A percentile compares a stretch with the other conserved stretches of the same genome.
phyloP scores from a whole-genome alignment of 805 yeast species.

The Candida alai region DNA sequence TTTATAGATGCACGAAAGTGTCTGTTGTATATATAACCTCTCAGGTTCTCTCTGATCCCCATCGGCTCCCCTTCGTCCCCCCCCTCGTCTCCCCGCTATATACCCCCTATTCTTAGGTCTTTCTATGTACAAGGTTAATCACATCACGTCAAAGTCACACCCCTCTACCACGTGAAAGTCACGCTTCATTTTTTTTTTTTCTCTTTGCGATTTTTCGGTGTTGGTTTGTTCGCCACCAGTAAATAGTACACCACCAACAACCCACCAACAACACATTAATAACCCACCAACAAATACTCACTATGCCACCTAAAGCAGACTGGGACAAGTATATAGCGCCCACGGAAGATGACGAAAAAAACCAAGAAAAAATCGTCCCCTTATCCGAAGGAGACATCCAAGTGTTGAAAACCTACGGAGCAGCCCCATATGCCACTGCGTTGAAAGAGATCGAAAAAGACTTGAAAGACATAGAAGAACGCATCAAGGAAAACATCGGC shows the following conservation, averaged over 20 bases:
- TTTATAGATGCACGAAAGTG: too few relatives aligned
- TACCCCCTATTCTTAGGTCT: too few relatives aligned
- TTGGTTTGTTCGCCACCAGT: constrained; percentile 4
- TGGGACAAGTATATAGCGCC: constrained; percentile 98
- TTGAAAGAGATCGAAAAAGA: constrained; percentile 85
- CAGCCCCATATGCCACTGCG: constrained; percentile 87
- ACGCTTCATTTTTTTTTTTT: constrained; percentile 1
- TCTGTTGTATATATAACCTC: too few relatives aligned
- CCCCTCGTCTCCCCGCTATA: too few relatives aligned
- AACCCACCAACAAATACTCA: constrained; percentile 1
- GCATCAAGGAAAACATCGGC: constrained; percentile 93
- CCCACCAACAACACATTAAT: constrained; percentile 1
- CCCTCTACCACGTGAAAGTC: too few relatives aligned
- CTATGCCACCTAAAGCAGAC: constrained; percentile 94
- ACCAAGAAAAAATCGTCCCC: constrained; percentile 76
- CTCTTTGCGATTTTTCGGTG: neutral
- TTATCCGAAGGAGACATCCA: constrained; percentile 95
- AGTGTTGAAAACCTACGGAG: constrained; percentile 94
- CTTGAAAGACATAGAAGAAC: constrained; percentile 73
- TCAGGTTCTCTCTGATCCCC: too few relatives aligned
- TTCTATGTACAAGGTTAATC: too few relatives aligned
- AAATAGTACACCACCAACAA: too few relatives aligned
- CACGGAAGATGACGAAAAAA: constrained; percentile 59
- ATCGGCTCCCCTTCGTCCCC: too few relatives aligned
- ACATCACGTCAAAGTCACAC: too few relatives aligned